Evolutionary conservation across 1,139 yeast species (phyloP).

Genomic region (Sugiyamaella xylanicola): DNA sequence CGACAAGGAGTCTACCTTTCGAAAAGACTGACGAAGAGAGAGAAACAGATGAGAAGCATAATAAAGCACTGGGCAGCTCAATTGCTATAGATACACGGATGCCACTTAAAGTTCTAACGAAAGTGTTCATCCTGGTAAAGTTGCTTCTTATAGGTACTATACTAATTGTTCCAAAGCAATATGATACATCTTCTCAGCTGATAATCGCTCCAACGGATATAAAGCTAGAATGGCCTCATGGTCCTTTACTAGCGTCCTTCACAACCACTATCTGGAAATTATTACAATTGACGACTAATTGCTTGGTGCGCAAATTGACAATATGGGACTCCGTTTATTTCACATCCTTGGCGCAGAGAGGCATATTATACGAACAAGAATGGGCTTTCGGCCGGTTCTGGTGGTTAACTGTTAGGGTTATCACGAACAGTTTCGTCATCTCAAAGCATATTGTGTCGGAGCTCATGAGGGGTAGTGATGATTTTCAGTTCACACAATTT

Average conservation of each 20-base stretch:
- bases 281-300: not conserved
- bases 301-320: constrained; percentile 44
- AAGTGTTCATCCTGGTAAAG: constrained; percentile 43
- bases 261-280: not conserved
- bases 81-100: not conserved
- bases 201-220: constrained; percentile 29
- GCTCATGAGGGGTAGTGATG: not conserved
- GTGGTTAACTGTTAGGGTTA: constrained; percentile 54
- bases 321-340: constrained; percentile 91
- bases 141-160: constrained; percentile 46
- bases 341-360: constrained; percentile 55
- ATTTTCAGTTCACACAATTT: constrained; percentile 23
- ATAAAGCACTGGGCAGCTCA: not conserved
- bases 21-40: not conserved
- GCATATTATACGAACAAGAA: constrained; percentile 73
- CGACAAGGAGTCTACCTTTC: not conserved
- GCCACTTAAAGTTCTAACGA: constrained; percentile 10
- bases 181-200: constrained; percentile 52
- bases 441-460: not conserved
- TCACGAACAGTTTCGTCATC: constrained; percentile 10
- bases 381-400: constrained; percentile 86
- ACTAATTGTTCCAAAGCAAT: constrained; percentile 48
- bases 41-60: not conserved
- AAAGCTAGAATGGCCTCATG: not conserved
- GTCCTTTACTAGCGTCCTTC: not conserved